These are phyloP conservation scores for Sonneratia caseolaris DNA, from an alignment of 345 rosid genomes.

Conservation along the genomic window DNA sequence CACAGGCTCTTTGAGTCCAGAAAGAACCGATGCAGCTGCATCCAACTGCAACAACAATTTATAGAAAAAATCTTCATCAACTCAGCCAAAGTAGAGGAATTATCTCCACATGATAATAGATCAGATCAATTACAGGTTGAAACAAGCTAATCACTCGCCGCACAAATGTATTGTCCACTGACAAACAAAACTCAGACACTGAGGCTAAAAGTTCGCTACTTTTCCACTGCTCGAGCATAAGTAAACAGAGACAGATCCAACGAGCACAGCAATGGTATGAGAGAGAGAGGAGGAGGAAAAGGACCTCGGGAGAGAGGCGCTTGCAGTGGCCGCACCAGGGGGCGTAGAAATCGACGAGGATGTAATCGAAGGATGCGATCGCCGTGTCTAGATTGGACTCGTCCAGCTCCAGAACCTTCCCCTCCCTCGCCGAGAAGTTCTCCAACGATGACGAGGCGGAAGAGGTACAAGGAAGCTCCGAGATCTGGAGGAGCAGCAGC, in stretches of 20 bases:
- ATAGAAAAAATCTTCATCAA: conserved; percentile 1
- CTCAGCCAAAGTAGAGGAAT: neutral
- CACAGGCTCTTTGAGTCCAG: conserved; percentile 61
- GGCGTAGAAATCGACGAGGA: conserved; percentile 86
- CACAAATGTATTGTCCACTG: neutral
- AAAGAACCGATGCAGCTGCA: conserved; percentile 77
- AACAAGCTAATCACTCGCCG: neutral
- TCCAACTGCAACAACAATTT: conserved; percentile 46
- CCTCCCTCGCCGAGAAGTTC: conserved; percentile 31
- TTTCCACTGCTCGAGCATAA: neutral
- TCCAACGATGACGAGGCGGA: conserved; percentile 12
- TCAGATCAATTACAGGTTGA: neutral
- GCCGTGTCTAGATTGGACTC: conserved; percentile 80
- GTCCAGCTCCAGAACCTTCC: conserved; percentile 67
- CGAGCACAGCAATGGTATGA: neutral
- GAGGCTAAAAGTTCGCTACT: neutral
- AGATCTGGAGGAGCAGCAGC: neutral
- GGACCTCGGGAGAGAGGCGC: conserved; percentile 83
- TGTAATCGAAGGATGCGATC: conserved; percentile 56
- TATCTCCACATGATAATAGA: neutral
- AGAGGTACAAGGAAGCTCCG: neutral
- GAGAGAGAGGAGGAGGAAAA: neutral
- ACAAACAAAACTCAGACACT: neutral
- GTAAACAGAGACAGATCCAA: neutral
- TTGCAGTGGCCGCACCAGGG: conserved; percentile 99